Percentiles rank a stretch among this genome's conserved stretches.
These are phyloP conservation scores for Aspergillus sclerotialis DNA, from an alignment of 2,329 filamentous ascomycete genomes.

Conservation along the genomic window DNA sequence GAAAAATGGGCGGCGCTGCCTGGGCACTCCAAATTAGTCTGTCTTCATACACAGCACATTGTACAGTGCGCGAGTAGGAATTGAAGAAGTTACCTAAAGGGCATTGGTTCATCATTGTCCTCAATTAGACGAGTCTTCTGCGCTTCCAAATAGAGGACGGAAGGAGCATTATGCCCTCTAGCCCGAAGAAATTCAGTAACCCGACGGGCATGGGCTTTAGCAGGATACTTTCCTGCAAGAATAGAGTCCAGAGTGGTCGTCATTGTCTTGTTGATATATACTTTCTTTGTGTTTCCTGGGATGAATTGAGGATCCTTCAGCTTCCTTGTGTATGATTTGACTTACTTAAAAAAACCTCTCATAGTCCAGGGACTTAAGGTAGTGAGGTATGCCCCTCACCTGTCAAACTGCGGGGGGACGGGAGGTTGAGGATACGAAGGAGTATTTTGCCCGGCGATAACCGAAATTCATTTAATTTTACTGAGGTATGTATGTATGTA, in stretches of 20 bases:
- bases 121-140: slow-evolving; percentile 75
- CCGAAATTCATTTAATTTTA: no score
- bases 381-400: no score
- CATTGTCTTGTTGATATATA: not conserved
- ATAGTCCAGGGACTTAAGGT: no score
- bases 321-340: no score
- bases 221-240: slow-evolving; percentile 61
- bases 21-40: slow-evolving; percentile 27
- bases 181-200: slow-evolving; percentile 72
- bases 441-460: no score
- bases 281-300: no score
- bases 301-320: no score
- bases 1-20: slow-evolving; percentile 88
- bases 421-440: no score
- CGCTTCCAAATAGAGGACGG: slow-evolving; percentile 81
- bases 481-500: no score
- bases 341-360: no score
- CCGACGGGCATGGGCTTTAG: slow-evolving; percentile 75
- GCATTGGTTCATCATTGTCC: slow-evolving; percentile 77
- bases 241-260: slow-evolving; percentile 28
- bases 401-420: no score
- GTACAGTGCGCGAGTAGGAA: not conserved
- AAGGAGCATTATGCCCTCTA: slow-evolving; percentile 56
- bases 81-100: slow-evolving; percentile 58
- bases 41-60: slow-evolving; percentile 1